A percentile compares a stretch with the other conserved stretches of the same genome.
phyloP scores from a whole-genome alignment of 1,284 basidiomycete species.

The Trametes sp. region DNA sequence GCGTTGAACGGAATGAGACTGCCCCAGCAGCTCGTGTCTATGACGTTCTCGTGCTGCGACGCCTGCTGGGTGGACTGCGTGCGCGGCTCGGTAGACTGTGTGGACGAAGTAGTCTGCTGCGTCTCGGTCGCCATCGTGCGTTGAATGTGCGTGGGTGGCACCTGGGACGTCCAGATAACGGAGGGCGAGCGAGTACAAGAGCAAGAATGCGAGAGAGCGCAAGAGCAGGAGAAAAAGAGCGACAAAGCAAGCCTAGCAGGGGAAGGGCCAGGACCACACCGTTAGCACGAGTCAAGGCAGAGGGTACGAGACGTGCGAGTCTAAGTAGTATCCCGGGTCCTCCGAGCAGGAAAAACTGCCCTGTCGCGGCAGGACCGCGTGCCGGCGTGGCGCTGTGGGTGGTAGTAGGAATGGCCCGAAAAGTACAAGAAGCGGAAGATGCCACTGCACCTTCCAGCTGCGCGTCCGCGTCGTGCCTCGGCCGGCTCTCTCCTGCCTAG shows the following conservation, averaged over 20 bases:
- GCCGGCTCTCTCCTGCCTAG: neutral
- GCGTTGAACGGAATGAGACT: constrained; percentile 64
- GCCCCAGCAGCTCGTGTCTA: constrained; percentile 67
- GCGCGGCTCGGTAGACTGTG: constrained; percentile 4
- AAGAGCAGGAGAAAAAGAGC: neutral
- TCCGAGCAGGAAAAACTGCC: neutral
- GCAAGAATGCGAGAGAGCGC: neutral
- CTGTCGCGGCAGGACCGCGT: neutral
- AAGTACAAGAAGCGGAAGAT: constrained; percentile 11
- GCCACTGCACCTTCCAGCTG: neutral
- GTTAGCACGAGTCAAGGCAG: too few relatives aligned
- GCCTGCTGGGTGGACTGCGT: constrained; percentile 37
- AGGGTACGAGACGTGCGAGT: too few relatives aligned
- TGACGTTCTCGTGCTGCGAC: constrained; percentile 33
- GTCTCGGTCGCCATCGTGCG: neutral
- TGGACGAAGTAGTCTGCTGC: neutral
- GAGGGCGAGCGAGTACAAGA: neutral
- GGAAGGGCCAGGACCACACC: too few relatives aligned
- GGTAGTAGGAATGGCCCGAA: constrained; percentile 8
- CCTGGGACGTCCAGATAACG: too few relatives aligned
- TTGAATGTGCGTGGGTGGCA: neutral
- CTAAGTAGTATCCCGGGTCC: too few relatives aligned
- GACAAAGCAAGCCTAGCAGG: neutral
- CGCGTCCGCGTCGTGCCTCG: neutral
- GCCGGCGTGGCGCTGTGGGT: neutral